Evolutionary conservation across 768 basidiomycete genomes (phyloP), one percentile per base, ranked within the genome.

Genomic region (Dendrothele bispora): DNA sequence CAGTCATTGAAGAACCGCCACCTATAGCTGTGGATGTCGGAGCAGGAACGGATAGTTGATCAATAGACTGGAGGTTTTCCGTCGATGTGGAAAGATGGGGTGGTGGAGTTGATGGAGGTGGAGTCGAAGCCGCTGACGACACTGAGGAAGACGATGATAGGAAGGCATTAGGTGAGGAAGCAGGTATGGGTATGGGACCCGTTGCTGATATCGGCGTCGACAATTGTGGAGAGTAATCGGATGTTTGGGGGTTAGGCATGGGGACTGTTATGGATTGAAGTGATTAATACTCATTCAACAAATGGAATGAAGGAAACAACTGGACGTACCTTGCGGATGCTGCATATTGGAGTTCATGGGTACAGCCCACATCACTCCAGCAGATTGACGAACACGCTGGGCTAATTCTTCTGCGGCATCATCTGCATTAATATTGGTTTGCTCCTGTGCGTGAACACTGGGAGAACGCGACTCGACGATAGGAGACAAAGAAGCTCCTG

Each of bases 301-400:
- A 17, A 17, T 32, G 30, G 30, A 10, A 34, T 34, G 11, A 10
- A n/a, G 38, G 14, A 39, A 1, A 29, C 18, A 24, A 8, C 6
- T 11, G 46, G 43, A 51, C 57, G 37, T 57, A 67, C 64, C 46
- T 46, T n/a, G 49, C 25, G 43, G 49, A 30, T 55, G 55, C 25
- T 48, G 58, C 28, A 52, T 52, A 20, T 70, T 68, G 28, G 69
- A 57, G 50, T 57, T 59, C 64, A 72, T 71, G 25, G 71, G 77
- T 21, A 73, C 74, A 3, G 73, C 77, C 34, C 78, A 63, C 71
- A 78, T 71, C 7, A 87, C 74, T 14, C 83, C 84, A 0, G 84
- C 67, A 59, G 74, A 67, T 63, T 84, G 66, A 20, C 77, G 71
- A 14, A 79, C 79, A 1, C 72, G 62, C 21, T 73, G 71, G 4